Evolutionary conservation across 108 stramenopile genomes (phyloP).

Genomic region (Skeletonema grethae): DNA sequence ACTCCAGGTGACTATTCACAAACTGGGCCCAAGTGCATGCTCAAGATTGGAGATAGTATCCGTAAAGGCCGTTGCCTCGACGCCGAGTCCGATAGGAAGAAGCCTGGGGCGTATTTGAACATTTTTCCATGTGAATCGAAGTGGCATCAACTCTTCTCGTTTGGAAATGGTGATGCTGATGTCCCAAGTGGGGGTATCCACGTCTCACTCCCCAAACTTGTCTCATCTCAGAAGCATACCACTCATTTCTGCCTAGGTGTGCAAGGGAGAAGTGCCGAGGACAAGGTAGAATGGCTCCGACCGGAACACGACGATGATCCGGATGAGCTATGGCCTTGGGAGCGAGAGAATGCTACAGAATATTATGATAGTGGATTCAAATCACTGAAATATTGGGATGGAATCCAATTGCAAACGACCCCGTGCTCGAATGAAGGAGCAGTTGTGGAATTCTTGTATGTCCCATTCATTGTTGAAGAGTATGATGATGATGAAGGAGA

Average conservation of each 20-base stretch:
- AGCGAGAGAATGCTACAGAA: constrained; percentile 38
- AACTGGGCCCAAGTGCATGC: constrained; percentile 77
- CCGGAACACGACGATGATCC: constrained; percentile 38
- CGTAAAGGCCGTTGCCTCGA: constrained; percentile 82
- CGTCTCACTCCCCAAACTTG: constrained; percentile 65
- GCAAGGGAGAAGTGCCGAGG: constrained; percentile 59
- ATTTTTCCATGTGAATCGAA: constrained; percentile 79
- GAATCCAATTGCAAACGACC: constrained; percentile 68
- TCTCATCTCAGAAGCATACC: constrained; percentile 49
- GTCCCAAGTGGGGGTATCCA: constrained; percentile 69
- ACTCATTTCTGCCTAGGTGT: constrained; percentile 77
- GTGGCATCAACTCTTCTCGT: constrained; percentile 87
- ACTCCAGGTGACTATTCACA: constrained; percentile 64
- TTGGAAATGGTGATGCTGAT: constrained; percentile 71
- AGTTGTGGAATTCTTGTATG: constrained; percentile 76
- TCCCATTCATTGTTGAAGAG: constrained; percentile 75
- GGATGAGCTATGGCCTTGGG: constrained; percentile 40
- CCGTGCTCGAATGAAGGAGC: constrained; percentile 76
- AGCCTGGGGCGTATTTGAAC: constrained; percentile 72
- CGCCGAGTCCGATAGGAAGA: constrained; percentile 59
- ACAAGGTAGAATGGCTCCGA: constrained; percentile 69
- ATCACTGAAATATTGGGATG: constrained; percentile 59
- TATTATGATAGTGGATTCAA: constrained; percentile 39
- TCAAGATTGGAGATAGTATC: constrained; percentile 75
- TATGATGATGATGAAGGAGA: constrained; percentile 31